Base-by-base conservation (phyloP, 805 yeast species). In the Ogataea nakhonphanomensis region DNA sequence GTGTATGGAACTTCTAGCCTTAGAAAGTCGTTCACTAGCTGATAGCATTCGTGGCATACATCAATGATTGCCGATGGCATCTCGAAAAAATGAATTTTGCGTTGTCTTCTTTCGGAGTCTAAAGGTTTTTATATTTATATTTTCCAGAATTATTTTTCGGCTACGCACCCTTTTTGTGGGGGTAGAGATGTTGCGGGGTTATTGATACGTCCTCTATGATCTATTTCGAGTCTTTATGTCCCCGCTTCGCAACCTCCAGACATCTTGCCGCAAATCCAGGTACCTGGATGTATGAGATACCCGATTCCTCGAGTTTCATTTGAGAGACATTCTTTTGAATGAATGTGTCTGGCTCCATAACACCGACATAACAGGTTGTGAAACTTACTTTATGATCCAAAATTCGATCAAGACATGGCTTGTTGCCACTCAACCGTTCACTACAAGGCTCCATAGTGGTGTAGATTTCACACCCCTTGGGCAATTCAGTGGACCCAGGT, bases 391-490 rank as follows among this genome's bases (percentile, higher is more conserved):
- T 48, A 0, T 78, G 60, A 4, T 65, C 70, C 35, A 90, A 55
- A 6, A 93, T 79, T 22, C 98, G 71, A 45, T 89, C 89, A 2
- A 79, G 80, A 62, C 99, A 93, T 0, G 99, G 96, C 37, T 71
- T 54, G 50, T 91, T 90, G 0, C 98, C 98, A 57, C 96, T 88
- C 25, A 91, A 66, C 39, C 99, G 71, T 41, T 76, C 74, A 5
- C 95, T 81, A 58, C 99, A 93, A 1, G 99, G 99, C 57, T 93
- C 99, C 98, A 93, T 93, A 0, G 97, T 88, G 0, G 98, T 91
- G 61, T 86, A 93, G 9, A 93, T 61, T 27, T 84, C 86, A 0
- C 93, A 78, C 0, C 95, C 95, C 7, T 53, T 57, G 1, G 96
- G 96, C 3, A 88, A 68, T 2, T 64, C 65, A 3, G 51, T 37